Conservation (phyloP, 2,329 filamentous ascomycete genomes). For the Talaromyces sp. region DNA sequence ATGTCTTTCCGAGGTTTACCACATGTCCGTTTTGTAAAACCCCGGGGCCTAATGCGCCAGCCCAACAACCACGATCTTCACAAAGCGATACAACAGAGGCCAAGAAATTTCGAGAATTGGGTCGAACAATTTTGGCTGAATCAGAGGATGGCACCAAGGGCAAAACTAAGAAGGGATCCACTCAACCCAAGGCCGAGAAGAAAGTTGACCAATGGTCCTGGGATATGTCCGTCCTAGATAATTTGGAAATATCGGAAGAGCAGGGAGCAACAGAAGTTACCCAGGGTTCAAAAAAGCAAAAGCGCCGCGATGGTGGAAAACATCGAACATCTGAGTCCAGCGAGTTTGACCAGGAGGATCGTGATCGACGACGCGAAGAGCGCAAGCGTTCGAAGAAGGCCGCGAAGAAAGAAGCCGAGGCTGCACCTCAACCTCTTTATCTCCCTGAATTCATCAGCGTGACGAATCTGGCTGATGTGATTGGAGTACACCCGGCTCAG, state of each 20-base stretch:
- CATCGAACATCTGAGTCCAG: constrained; percentile 34
- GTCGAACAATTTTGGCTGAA: constrained; percentile 23
- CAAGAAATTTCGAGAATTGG: constrained; percentile 25
- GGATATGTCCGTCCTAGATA: constrained; percentile 33
- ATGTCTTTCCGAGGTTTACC: constrained; percentile 12
- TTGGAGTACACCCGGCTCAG: constrained; percentile 69
- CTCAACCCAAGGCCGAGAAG: background rate
- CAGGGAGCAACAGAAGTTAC: constrained; percentile 3
- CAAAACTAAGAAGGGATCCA: background rate
- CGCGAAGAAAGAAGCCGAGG: constrained; percentile 41
- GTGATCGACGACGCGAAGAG: constrained; percentile 35
- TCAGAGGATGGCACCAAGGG: constrained; percentile 8
- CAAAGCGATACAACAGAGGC: constrained; percentile 6
- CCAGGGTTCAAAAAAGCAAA: constrained; percentile 21
- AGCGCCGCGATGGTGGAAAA: constrained; percentile 28
- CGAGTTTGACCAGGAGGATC: constrained; percentile 41
- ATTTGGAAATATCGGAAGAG: constrained; percentile 17
- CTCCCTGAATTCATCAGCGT: constrained; percentile 92
- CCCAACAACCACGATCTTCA: constrained; percentile 1
- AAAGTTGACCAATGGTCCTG: constrained; percentile 30
- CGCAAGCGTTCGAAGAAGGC: constrained; percentile 44
- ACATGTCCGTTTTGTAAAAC: constrained; percentile 21
- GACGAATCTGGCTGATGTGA: constrained; percentile 73
- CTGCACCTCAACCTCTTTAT: constrained; percentile 64
- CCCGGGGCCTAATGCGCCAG: constrained; percentile 21